A percentile compares a stretch with the other conserved stretches of the same genome.
Conservation (phyloP, 2,329 filamentous ascomycete genomes). For the Botrytis tulipae region DNA sequence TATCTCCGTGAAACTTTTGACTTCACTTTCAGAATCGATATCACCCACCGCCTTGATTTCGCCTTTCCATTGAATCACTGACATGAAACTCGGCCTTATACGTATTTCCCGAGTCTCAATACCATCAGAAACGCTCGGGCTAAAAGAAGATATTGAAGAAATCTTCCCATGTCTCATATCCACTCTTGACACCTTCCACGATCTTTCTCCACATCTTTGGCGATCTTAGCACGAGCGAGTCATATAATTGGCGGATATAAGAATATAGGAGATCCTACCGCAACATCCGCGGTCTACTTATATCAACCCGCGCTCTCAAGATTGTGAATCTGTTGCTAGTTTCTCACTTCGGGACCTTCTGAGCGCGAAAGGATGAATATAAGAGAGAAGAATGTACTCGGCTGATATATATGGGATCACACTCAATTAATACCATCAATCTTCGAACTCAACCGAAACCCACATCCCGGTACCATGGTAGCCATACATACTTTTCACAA, state of each 20-base stretch:
- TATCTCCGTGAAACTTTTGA: background rate
- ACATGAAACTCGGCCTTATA: background rate
- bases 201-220: background rate
- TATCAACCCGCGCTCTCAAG: background rate
- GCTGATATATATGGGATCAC: background rate
- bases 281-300: slow-evolving; percentile 4
- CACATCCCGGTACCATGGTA: background rate
- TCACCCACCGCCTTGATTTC: background rate
- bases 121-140: background rate
- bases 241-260: slow-evolving; percentile 1
- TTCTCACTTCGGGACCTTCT: background rate
- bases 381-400: background rate
- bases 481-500: background rate
- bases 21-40: background rate
- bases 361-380: background rate
- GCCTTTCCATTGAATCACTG: background rate
- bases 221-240: background rate
- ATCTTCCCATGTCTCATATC: background rate
- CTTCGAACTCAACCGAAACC: background rate
- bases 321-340: background rate
- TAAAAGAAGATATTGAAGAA: background rate
- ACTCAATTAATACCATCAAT: background rate
- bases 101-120: background rate
- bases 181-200: background rate
- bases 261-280: background rate